These are phyloP conservation scores for Rubia yunnanensis DNA, from an alignment of 257 asterid species.

Conservation along the genomic window DNA sequence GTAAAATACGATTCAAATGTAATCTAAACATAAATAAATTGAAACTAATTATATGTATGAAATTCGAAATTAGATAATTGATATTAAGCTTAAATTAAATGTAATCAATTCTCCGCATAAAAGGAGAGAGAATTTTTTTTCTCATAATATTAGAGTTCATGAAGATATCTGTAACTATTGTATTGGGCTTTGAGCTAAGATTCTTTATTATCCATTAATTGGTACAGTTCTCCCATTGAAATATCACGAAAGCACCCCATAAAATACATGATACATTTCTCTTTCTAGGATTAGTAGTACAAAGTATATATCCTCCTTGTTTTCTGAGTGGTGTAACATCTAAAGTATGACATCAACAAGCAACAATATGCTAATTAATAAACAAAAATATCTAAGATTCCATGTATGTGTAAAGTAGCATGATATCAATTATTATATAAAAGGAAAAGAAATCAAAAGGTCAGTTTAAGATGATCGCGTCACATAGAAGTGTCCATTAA, in stretches of 20 bases:
- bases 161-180: neutral
- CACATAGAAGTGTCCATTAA: neutral
- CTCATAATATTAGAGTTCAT: neutral
- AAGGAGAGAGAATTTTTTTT: too few relatives aligned
- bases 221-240: neutral
- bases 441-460: neutral
- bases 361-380: neutral
- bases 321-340: slow-evolving; percentile 2
- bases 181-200: neutral
- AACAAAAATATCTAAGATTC: neutral
- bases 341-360: neutral
- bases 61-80: too few relatives aligned
- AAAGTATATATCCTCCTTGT: neutral
- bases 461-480: neutral
- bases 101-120: too few relatives aligned
- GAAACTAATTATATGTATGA: too few relatives aligned
- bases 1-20: too few relatives aligned
- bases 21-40: too few relatives aligned
- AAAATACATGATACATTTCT: neutral
- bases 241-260: neutral
- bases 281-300: neutral
- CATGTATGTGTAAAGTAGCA: neutral
- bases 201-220: neutral
- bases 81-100: too few relatives aligned
- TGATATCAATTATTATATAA: slow-evolving; percentile 1